Base-by-base conservation (phyloP, 345 rosid species). In the Xanthoceras sorbifolium region DNA sequence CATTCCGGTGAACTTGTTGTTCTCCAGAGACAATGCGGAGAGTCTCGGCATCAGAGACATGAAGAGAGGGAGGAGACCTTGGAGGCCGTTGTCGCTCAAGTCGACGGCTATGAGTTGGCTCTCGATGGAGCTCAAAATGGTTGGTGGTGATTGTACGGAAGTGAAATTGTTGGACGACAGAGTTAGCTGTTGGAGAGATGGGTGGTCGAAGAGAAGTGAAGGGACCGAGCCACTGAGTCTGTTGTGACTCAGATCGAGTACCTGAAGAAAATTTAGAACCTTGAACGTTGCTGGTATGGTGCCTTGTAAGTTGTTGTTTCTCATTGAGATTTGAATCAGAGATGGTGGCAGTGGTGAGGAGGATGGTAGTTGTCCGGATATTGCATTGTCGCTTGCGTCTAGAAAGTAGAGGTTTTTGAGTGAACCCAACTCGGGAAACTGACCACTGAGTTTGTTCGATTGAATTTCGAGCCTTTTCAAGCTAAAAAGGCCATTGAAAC, bases 101-200 rank as follows among this genome's bases (percentile, higher is more conserved):
- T 89, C 92, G 0, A 80, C 57, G 22, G 90, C 87, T 18, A 92
- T 86, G 25, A 90, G 86, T 79, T 87, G 86, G 80, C 90, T 91
- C 38, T 80, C 36, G 6, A n/a, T 77, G 23, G 79, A 66, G 74
- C 70, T 79, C 6, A 62, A 32, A 0, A 75, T 64, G 0, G 81
- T n/a, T n/a, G n/a, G 17, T 34, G 93, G 97, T 4, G 91, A 60
- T 3, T 89, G 85, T 32, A 94, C 73, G 69, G 95, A 86, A 0
- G 85, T 81, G 83, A 94, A 87, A 57, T 72, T 76, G 80, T 94
- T 92, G 86, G 69, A 81, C n/a, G 97, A 84, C 77, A 94, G 93
- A 23, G 87, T 88, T 60, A 93, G 92, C 64, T 94, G 98, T 52
- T 94, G 93, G 14, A 94, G 92, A 28, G 97, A 84, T 11, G 88